A percentile compares a stretch with the other conserved stretches of the same genome.
These are phyloP conservation scores for Scheffersomyces ergatensis DNA, from an alignment of 805 yeast genomes.

Conservation along the genomic window DNA sequence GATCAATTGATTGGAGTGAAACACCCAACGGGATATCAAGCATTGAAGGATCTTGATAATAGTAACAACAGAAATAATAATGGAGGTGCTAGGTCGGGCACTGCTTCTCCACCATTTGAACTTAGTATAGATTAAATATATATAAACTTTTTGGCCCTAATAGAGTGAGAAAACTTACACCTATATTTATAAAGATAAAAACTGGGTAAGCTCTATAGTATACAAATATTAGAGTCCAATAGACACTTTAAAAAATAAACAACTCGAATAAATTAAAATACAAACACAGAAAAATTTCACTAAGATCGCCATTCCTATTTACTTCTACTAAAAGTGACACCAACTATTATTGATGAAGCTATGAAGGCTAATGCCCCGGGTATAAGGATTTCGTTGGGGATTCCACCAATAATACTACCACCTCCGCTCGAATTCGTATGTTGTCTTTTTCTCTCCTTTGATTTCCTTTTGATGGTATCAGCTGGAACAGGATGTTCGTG, in stretches of 20 bases:
- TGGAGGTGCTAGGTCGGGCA: background rate
- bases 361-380: slow-evolving; percentile 61
- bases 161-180: too few species aligned
- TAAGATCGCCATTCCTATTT: too few species aligned
- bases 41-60: background rate
- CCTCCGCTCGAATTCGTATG: slow-evolving; percentile 5
- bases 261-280: too few species aligned
- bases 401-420: slow-evolving; percentile 44
- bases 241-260: too few species aligned
- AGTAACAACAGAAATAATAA: background rate
- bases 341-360: slow-evolving; percentile 58
- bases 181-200: too few species aligned
- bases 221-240: too few species aligned
- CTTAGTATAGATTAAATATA: background rate
- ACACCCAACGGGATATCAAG: background rate
- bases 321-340: slow-evolving; percentile 49
- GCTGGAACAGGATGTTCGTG: slow-evolving; percentile 41
- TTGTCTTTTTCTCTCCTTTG: slow-evolving; percentile 9
- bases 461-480: slow-evolving; percentile 13
- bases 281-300: too few species aligned
- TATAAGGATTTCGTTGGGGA: slow-evolving; percentile 59
- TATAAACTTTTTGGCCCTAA: too few species aligned
- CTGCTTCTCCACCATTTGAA: background rate
- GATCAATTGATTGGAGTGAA: background rate
- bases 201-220: too few species aligned